Percentiles rank a stretch among this genome's conserved stretches.
These are phyloP conservation scores for Pseudisothecium myosuroides DNA, from an alignment of 225 moss, liverwort and hornwort species.

Conservation along the genomic window DNA sequence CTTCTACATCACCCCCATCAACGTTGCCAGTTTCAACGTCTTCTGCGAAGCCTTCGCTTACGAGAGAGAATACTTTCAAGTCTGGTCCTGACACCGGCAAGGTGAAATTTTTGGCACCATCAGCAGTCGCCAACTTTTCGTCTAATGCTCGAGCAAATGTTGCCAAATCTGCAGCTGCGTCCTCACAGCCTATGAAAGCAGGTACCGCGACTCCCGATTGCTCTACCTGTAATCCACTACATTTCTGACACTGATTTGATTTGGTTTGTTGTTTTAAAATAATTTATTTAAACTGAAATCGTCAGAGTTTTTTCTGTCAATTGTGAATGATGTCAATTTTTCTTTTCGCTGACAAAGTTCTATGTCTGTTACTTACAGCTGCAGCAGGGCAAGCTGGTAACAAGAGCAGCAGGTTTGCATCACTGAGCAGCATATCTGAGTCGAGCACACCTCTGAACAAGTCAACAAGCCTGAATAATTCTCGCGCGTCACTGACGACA, in stretches of 20 bases:
- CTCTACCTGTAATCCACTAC: neutral
- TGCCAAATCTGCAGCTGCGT: constrained; percentile 24
- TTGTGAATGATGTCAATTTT: neutral
- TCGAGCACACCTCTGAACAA: constrained; percentile 18
- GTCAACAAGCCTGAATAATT: constrained; percentile 1
- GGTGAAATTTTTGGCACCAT: constrained; percentile 75
- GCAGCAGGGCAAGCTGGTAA: constrained; percentile 23
- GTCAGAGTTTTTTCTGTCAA: neutral
- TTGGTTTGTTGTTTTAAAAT: neutral
- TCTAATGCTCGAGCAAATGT: constrained; percentile 42
- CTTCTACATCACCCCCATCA: constrained; percentile 12
- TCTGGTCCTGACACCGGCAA: constrained; percentile 59
- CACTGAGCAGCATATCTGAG: constrained; percentile 39
- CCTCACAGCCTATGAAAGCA: constrained; percentile 32
- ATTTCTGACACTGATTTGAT: neutral
- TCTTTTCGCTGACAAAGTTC: neutral
- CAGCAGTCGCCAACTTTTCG: constrained; percentile 49
- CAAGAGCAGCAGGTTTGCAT: constrained; percentile 54
- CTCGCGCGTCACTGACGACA: constrained; percentile 14
- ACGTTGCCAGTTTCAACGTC: constrained; percentile 3
- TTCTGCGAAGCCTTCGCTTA: constrained; percentile 27
- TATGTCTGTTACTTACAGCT: neutral
- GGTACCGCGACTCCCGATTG: constrained; percentile 6
- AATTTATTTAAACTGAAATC: too few species aligned
- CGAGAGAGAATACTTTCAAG: constrained; percentile 64